Percentiles rank a stretch among this genome's conserved stretches.
Evolutionary conservation across 2,329 filamentous ascomycete species (phyloP).

Genomic region (Sporothrix globosa): DNA sequence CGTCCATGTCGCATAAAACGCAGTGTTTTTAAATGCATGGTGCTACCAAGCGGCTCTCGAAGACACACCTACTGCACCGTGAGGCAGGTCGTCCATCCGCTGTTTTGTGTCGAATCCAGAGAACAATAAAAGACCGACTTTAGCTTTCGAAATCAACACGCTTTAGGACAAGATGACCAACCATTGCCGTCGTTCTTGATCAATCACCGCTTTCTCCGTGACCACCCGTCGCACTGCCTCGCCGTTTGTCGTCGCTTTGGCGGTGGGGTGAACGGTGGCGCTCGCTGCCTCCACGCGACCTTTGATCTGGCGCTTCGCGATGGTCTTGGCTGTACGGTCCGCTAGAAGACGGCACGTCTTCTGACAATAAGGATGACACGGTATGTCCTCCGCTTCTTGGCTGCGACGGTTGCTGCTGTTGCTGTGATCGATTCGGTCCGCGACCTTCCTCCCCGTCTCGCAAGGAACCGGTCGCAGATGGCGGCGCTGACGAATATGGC

Average conservation of each 20-base stretch:
- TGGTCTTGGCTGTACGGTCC: conserved; percentile 36
- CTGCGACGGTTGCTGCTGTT: conserved; percentile 34
- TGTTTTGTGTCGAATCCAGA: not conserved
- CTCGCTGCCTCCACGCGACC: conserved; percentile 39
- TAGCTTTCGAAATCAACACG: not conserved
- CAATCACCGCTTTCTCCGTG: conserved; percentile 10
- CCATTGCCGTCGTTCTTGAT: not conserved
- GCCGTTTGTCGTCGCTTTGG: conserved; percentile 10
- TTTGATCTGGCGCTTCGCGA: conserved; percentile 34
- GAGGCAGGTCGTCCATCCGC: not conserved
- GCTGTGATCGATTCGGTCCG: conserved; percentile 34
- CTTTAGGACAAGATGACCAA: no score
- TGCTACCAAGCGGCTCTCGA: conserved; percentile 12
- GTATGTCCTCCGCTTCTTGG: conserved; percentile 47
- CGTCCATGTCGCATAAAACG: conserved; percentile 13
- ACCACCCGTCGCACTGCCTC: not conserved
- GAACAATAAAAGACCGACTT: not conserved
- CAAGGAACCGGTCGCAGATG: conserved; percentile 42
- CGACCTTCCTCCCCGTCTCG: conserved; percentile 44
- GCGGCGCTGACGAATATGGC: conserved; percentile 44
- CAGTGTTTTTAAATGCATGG: not conserved
- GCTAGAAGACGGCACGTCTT: conserved; percentile 43
- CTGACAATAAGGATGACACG: conserved; percentile 51
- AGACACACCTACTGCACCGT: not conserved
- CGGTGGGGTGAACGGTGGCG: conserved; percentile 41